Evolutionary conservation across 192 early-diverging fungal genomes (phyloP), one percentile per base, ranked within the genome.

Genomic region (Dimargaris cristalligena): DNA sequence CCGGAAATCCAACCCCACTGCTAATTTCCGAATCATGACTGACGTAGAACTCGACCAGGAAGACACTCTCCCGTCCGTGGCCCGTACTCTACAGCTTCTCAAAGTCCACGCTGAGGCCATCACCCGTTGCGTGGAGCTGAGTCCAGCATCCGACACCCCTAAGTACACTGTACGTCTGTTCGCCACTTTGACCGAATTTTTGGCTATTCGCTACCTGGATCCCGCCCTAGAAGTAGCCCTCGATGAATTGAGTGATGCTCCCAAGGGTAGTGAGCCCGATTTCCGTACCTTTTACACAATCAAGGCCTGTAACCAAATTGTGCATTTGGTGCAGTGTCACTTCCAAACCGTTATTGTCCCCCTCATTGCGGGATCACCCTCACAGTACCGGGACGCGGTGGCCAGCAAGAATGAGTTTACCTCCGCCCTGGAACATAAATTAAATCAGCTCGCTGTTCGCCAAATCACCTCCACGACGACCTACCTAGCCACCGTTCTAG

Each of bases 321-420:
- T 87, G 28, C 86, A 90, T 35, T 64, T 91, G 31, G 62, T 86
- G 26, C 89, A 93, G 60, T 66, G 82, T 31, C 90, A 93, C 63
- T 93, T 90, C 67, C 87, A 90, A 56, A 71, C 72, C 2, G 69
- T 66, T 2, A 72, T 88, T 52, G 88, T 88, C 11, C 83, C 83
- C 2, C 55, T 88, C 31, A 69, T 90, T 3, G 67, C 71, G 20
- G 58, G 74, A 16, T 82, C 86, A 2, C 86, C 86, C 2, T 78
- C 82, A 9, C 71, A 86, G 0, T 91, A 97, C 63, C 80, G 92
- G 31, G 90, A 97, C 34, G 80, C 85, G 23, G 86, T 94, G 6
- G 70, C 79, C 9, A 74, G 78, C 26, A 97, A 97, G 67, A 99
- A 97, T 71, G 82, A 80, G 57, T 80, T 93, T 59, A 90, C 95